phyloP scores from a whole-genome alignment of 441 rosid genomes.

The Erodium chrysanthum region DNA sequence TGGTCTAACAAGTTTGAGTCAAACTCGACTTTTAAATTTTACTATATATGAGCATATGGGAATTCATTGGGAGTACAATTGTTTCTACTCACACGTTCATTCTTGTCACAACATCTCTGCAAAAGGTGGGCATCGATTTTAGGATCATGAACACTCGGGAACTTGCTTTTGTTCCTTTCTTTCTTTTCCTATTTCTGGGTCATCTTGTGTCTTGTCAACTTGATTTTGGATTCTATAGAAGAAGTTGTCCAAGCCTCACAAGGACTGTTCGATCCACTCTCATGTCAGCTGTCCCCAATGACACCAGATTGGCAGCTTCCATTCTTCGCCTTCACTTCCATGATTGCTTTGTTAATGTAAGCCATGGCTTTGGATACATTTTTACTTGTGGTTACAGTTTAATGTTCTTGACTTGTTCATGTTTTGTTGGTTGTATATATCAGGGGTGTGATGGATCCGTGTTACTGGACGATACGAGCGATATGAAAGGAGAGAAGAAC shows the following conservation, averaged over 20 bases:
- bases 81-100: no score
- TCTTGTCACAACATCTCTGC: no score
- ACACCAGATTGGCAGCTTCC: slow-evolving; percentile 62
- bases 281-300: slow-evolving; percentile 43
- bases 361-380: neutral
- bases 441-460: slow-evolving; percentile 66
- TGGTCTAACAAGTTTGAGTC: no score
- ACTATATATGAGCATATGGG: no score
- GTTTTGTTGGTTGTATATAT: neutral
- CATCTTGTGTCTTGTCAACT: slow-evolving; percentile 34
- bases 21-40: no score
- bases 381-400: neutral
- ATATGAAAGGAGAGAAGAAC: slow-evolving; percentile 37
- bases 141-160: no score
- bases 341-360: slow-evolving; percentile 59
- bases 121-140: no score
- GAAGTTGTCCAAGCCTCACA: slow-evolving; percentile 35
- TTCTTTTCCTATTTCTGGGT: slow-evolving; percentile 24
- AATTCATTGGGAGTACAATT: no score
- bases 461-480: slow-evolving; percentile 38
- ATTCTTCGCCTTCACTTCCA: slow-evolving; percentile 51
- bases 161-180: slow-evolving; percentile 19
- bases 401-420: neutral
- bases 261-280: slow-evolving; percentile 34
- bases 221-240: slow-evolving; percentile 38